Base-by-base conservation (phyloP, 768 basidiomycete species). In the Phlegmacium glaucopus region DNA sequence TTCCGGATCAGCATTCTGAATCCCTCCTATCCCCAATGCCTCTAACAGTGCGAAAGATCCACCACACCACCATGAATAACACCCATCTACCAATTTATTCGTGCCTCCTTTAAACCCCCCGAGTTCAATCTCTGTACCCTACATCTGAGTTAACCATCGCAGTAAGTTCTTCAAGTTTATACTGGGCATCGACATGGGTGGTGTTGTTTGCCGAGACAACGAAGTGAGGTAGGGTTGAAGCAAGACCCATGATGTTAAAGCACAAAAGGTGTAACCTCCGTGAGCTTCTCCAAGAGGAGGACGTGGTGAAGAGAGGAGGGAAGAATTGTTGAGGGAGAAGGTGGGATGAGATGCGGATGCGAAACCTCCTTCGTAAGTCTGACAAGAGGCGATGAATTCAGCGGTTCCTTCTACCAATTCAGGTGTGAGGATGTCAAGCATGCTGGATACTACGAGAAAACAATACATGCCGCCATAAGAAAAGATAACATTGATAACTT, bases 51-150 rank as follows among this genome's bases (percentile, higher is more conserved):
- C 75, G 61, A 96, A 90, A 12, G 87, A 77, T 0, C 94, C 94
- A 2, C 91, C 96, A 17, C 92, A 90, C 96, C 95, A 99, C 96
- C 96, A 99, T n/a, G 88, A 85, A 66, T 99, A 99, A 66, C 96
- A 99, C 4, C 95, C 96, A 58, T 99, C 96, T 0, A 99, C 95
- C n/a, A 99, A 78, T 65, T 99, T 99, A 64, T 98, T 99, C 54
- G 92, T 91, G 44, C 96, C 74, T 0, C 96, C 96, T 46, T 77
- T 78, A 68, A 99, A 98, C 2, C 96, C 96, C 3, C 94, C 95
- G 8, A 93, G 73, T 60, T 98, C 95, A 9, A 78, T 75, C 36
- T 83, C 83, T 1, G 69, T 66, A 0, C 92, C 94, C 61, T 98
- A 96, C 84, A 96, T 87, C 38, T 83, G 73, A 22, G 22, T 22